Evolutionary conservation across 2,329 filamentous ascomycete species (phyloP).

Genomic region (Phyllosticta capitalensis): DNA sequence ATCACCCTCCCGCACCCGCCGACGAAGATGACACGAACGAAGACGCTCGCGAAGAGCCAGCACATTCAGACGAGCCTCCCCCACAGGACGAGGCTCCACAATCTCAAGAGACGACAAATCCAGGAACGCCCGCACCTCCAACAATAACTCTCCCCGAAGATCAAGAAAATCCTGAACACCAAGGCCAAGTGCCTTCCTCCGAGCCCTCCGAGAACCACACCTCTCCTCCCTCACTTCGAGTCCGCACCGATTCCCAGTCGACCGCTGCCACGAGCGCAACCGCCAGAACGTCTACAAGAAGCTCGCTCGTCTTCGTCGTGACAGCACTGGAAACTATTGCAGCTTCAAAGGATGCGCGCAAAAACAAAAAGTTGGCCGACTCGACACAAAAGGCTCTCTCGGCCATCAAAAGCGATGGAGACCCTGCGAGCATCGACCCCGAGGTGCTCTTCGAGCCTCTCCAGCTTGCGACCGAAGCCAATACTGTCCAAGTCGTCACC

Average conservation of each 20-base stretch:
- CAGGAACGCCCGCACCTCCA: not conserved
- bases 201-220: constrained; percentile 1
- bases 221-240: constrained; percentile 1
- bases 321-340: constrained; percentile 88
- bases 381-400: constrained; percentile 71
- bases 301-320: constrained; percentile 91
- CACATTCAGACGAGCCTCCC: constrained; percentile 7
- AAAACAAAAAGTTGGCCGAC: constrained; percentile 74
- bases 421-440: constrained; percentile 73
- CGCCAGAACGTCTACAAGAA: constrained; percentile 58
- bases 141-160: constrained; percentile 7
- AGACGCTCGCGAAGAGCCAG: constrained; percentile 12
- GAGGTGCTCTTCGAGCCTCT: constrained; percentile 87
- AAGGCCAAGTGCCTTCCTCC: constrained; percentile 1
- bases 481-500: constrained; percentile 76
- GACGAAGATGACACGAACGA: not conserved
- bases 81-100: not conserved
- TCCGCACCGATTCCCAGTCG: constrained; percentile 51
- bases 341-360: constrained; percentile 80
- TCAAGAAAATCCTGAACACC: not conserved
- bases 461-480: constrained; percentile 78
- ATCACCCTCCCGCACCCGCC: not conserved
- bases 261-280: constrained; percentile 44
- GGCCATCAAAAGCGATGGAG: constrained; percentile 71
- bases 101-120: not conserved